Evolutionary conservation across 164 flowering plant genomes (phyloP).

Genomic region (grape (Vitis vinifera)): DNA sequence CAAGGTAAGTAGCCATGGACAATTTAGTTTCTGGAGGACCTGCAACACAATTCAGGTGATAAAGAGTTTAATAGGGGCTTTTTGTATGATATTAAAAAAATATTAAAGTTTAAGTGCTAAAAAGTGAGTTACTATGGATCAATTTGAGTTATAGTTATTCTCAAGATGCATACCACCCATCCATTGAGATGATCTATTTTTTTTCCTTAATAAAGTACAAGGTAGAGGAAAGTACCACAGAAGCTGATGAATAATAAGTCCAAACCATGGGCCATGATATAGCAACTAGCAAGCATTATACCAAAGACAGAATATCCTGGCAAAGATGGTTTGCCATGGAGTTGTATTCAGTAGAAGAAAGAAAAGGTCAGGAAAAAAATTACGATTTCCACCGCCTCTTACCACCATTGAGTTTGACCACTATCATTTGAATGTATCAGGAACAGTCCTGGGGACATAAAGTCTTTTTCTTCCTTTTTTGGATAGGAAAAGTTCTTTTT

Average conservation of each 20-base stretch:
- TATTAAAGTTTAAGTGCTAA: neutral
- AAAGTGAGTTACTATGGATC: no score
- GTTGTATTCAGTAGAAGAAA: no score
- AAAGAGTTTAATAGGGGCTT: no score
- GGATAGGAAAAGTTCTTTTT: neutral
- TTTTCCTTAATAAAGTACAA: no score
- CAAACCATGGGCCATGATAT: neutral
- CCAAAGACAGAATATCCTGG: neutral
- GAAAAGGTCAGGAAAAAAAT: no score
- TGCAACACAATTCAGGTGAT: conserved; percentile 25
- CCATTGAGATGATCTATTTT: no score
- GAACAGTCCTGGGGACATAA: neutral
- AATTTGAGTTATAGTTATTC: no score
- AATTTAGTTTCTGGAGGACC: conserved; percentile 81
- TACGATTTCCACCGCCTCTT: neutral
- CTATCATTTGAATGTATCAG: neutral
- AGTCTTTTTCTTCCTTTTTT: no score
- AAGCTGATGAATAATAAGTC: no score
- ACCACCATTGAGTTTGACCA: neutral
- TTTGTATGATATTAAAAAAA: neutral
- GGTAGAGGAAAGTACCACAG: no score
- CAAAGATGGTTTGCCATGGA: no score
- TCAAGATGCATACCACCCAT: no score
- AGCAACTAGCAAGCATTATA: neutral
- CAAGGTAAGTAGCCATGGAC: conserved; percentile 80